Percentiles rank a stretch among this genome's conserved stretches.
Evolutionary conservation across 768 basidiomycete species (phyloP).

Genomic region (Auricularia cornea): DNA sequence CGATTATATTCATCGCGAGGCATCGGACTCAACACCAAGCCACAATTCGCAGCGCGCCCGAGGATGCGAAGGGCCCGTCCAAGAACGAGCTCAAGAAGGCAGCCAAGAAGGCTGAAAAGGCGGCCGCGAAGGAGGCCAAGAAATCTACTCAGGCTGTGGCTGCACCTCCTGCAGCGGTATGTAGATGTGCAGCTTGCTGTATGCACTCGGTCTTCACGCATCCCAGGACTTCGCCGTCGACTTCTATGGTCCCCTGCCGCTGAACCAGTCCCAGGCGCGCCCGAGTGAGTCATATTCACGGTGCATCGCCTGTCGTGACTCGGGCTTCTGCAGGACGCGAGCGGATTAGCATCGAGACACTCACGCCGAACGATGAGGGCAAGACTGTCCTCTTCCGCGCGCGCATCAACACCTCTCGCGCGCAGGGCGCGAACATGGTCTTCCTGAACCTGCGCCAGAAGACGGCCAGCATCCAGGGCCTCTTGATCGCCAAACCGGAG

Average conservation of each 20-base stretch:
- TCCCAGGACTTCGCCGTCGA: conserved; percentile 64
- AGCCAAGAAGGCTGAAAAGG: conserved; percentile 84
- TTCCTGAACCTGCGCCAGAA: conserved; percentile 90
- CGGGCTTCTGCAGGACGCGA: conserved; percentile 38
- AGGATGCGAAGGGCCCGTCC: conserved; percentile 45
- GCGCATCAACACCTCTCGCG: conserved; percentile 83
- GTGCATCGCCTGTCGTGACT: neutral
- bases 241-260: conserved; percentile 80
- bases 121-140: conserved; percentile 76
- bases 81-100: conserved; percentile 90
- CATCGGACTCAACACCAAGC: neutral
- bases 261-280: conserved; percentile 87
- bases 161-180: conserved; percentile 53
- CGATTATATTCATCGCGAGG: neutral
- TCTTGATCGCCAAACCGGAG: conserved; percentile 61
- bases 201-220: conserved; percentile 10
- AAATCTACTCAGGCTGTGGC: conserved; percentile 66
- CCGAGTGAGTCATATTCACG: conserved; percentile 19
- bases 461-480: conserved; percentile 76
- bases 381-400: conserved; percentile 79
- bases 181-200: neutral
- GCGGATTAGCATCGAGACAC: conserved; percentile 54
- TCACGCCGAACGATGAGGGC: conserved; percentile 56
- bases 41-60: conserved; percentile 6
- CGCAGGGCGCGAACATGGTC: conserved; percentile 92